Percentiles rank a stretch among this genome's conserved stretches.
These are phyloP conservation scores for Serendipita sp. DNA, from an alignment of 768 basidiomycete species.

Conservation along the genomic window DNA sequence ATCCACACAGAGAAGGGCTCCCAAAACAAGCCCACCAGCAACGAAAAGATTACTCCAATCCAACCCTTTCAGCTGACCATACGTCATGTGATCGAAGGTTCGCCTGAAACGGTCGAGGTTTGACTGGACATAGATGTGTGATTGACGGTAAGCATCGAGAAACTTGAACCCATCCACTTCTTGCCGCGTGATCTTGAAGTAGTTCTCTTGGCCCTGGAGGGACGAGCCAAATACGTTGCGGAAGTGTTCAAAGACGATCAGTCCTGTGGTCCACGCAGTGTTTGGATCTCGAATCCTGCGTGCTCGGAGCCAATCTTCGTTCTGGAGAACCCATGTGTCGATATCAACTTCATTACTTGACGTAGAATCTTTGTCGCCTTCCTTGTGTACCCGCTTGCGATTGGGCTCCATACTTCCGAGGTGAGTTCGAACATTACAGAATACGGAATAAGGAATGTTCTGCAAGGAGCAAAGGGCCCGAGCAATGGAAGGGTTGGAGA, in stretches of 20 bases:
- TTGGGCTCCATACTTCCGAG: not conserved
- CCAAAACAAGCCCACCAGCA: conserved; percentile 12
- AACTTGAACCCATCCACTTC: conserved; percentile 4
- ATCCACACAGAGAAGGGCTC: conserved; percentile 1
- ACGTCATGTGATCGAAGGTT: not conserved
- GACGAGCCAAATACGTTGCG: not conserved
- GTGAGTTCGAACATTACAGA: not conserved
- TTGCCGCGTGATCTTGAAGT: not conserved
- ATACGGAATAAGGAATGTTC: not conserved
- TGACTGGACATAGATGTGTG: conserved; percentile 8
- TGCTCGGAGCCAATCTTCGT: not conserved
- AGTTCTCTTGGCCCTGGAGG: not conserved
- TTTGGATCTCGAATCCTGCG: not conserved
- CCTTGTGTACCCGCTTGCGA: not conserved
- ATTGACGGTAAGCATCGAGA: conserved; percentile 5
- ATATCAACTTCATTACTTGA: not conserved
- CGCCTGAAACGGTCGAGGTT: not conserved
- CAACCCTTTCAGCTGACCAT: conserved; percentile 8
- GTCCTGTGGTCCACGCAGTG: not conserved
- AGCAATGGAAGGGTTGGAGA: not conserved
- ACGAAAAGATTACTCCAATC: conserved; percentile 12
- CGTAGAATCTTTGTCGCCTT: not conserved
- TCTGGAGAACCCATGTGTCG: not conserved
- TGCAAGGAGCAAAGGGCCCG: not conserved
- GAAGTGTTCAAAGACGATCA: not conserved